Conservation (phyloP, 2,329 filamentous ascomycete species). For the Neofusicoccum parvum region DNA sequence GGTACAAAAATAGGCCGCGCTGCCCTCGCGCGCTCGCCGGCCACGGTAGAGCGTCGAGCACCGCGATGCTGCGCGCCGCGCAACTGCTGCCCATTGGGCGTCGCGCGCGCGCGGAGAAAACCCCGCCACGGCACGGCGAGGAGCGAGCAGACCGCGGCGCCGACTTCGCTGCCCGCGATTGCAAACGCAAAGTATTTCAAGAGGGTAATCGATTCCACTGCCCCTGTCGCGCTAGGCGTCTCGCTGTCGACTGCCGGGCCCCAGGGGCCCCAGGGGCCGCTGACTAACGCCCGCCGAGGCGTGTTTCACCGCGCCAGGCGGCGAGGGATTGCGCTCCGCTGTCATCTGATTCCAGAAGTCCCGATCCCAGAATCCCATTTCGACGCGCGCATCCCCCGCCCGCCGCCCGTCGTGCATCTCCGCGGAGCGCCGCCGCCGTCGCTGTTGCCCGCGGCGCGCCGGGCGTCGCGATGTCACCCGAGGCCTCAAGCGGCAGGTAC, state of each 20-base stretch:
- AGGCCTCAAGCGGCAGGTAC: conserved; percentile 9
- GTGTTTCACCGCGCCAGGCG: background rate
- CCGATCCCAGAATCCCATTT: conserved; percentile 1
- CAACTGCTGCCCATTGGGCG: background rate
- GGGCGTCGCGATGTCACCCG: background rate
- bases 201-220: conserved; percentile 15
- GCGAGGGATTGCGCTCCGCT: background rate
- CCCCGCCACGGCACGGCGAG: background rate
- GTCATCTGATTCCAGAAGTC: background rate
- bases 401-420: background rate
- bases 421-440: background rate
- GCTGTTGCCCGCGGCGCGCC: background rate
- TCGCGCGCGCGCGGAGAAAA: background rate
- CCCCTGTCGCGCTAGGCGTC: background rate
- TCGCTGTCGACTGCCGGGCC: background rate
- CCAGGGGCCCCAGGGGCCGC: background rate
- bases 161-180: background rate
- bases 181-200: background rate
- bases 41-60: background rate
- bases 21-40: background rate
- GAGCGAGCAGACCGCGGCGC: background rate
- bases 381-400: conserved; percentile 11
- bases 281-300: background rate
- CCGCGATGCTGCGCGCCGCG: background rate
- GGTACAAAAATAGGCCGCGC: conserved; percentile 16